These are phyloP conservation scores for Physcomitrium patens DNA, from an alignment of 225 moss, liverwort and hornwort genomes.

Conservation along the genomic window DNA sequence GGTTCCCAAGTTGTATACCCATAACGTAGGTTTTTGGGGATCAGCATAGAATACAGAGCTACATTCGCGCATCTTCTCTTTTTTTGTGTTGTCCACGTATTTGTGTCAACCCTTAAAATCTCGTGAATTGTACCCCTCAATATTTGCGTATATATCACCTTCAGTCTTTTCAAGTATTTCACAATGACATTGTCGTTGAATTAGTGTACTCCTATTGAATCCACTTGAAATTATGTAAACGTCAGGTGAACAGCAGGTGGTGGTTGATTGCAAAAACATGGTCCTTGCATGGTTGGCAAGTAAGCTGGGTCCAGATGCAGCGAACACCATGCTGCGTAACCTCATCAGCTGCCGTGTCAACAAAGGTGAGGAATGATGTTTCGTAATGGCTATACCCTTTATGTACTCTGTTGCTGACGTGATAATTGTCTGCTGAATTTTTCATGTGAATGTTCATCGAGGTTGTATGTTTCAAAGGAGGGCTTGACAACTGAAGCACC, in stretches of 20 bases:
- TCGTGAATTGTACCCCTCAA: not conserved
- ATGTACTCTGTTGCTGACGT: not conserved
- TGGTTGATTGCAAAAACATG: conserved; percentile 78
- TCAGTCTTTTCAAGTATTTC: not conserved
- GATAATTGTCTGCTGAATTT: conserved; percentile 18
- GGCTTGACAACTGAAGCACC: not conserved
- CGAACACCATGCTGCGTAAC: conserved; percentile 76
- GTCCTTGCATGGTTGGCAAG: conserved; percentile 93
- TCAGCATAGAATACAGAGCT: too few relatives aligned
- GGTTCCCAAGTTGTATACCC: too few relatives aligned
- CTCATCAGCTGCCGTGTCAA: conserved; percentile 87
- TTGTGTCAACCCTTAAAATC: not conserved
- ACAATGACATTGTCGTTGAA: too few relatives aligned
- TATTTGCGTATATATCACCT: not conserved
- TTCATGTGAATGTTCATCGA: not conserved
- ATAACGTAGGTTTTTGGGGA: too few relatives aligned
- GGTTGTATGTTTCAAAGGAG: not conserved
- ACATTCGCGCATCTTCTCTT: too few relatives aligned
- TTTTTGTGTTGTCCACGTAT: not conserved
- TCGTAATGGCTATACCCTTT: not conserved
- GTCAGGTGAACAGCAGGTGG: conserved; percentile 49
- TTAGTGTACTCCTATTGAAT: conserved; percentile 8
- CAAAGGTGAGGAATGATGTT: conserved; percentile 52
- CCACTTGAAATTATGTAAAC: conserved; percentile 20
- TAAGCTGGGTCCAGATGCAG: conserved; percentile 52